Evolutionary conservation across 2,329 filamentous ascomycete species (phyloP).

Genomic region (Phialocephala sp.): DNA sequence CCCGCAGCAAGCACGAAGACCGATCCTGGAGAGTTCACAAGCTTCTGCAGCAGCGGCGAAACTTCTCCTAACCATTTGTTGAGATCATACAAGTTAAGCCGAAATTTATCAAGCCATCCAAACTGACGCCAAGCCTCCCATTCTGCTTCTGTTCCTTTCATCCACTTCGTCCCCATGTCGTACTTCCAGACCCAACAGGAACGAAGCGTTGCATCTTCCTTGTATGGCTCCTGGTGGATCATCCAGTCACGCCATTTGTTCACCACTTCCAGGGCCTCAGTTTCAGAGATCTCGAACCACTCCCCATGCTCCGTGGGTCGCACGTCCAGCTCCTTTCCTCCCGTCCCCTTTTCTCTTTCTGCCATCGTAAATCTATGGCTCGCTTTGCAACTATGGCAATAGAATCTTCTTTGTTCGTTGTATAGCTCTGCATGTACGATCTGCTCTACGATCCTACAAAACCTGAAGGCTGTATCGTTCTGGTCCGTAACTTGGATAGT

Average conservation of each 20-base stretch:
- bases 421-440: too few relatives aligned
- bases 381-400: too few relatives aligned
- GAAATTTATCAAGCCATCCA: slow-evolving; percentile 10
- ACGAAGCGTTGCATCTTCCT: slow-evolving; percentile 10
- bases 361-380: too few relatives aligned
- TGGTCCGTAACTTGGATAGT: too few relatives aligned
- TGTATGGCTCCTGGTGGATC: slow-evolving; percentile 16
- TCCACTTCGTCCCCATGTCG: slow-evolving; percentile 3
- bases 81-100: not conserved
- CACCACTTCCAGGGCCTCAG: slow-evolving; percentile 17
- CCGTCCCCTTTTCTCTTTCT: slow-evolving; percentile 2
- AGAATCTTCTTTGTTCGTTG: too few relatives aligned
- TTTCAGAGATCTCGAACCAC: slow-evolving; percentile 18
- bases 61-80: slow-evolving; percentile 4
- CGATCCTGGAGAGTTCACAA: not conserved
- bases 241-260: slow-evolving; percentile 25
- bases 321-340: not conserved
- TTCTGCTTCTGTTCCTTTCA: slow-evolving; percentile 15
- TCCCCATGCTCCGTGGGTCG: slow-evolving; percentile 16
- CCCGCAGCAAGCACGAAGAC: too few relatives aligned
- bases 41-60: slow-evolving; percentile 6
- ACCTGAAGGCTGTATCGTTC: too few relatives aligned
- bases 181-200: slow-evolving; percentile 15
- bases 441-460: too few relatives aligned
- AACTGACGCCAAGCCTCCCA: slow-evolving; percentile 14